Base-by-base conservation (phyloP, 2,329 filamentous ascomycete genomes). In the Myriosclerotinia duriaeana region DNA sequence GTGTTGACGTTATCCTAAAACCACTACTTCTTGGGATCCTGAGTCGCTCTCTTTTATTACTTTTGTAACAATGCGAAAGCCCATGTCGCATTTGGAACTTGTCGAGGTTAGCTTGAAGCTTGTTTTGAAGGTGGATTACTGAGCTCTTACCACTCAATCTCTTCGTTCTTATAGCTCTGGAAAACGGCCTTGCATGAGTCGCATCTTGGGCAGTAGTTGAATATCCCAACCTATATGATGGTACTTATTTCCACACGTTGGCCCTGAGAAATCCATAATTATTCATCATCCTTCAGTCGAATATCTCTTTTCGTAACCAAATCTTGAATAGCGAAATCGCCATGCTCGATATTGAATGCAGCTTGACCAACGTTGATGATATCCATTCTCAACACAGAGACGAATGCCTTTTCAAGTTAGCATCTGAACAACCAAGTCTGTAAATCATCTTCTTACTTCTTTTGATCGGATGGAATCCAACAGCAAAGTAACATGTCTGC, bases 221-320 rank as follows among this genome's bases (percentile, higher is more conserved):
- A 38, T 53, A 46, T n/a, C 9, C 1, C 0, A 14, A 17, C 12
- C 8, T 14, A 26, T 26, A 22, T 22, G 15, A 75, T 61, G 71
- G 77, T 74, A 59, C 74, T 75, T 73, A 77, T 77, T 20, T 72
- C 72, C 5, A 75, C 74, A 36, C 68, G 66, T 54, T 78, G 76
- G 14, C 75, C 74, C 20, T 75, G 76, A 30, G 36, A 67, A 50
- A 77, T 75, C 22, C 72, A 75, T 17, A 42, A 52, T 2, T 71
- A 61, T 74, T 74, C 77, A 4, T 70, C 54, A 40, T 42, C 53
- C 1, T 54, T 17, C 1, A 77, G 60, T 67, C 74, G 60, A n/a
- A 77, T 65, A 26, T 69, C 64, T 40, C 55, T 66, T 54, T 70
- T 70, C 2, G 69, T 70, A 7, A 38, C 54, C 34, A 65, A 69